These are phyloP conservation scores for Tardiomyces depauwii DNA, from an alignment of 1,139 yeast species.

Conservation along the genomic window DNA sequence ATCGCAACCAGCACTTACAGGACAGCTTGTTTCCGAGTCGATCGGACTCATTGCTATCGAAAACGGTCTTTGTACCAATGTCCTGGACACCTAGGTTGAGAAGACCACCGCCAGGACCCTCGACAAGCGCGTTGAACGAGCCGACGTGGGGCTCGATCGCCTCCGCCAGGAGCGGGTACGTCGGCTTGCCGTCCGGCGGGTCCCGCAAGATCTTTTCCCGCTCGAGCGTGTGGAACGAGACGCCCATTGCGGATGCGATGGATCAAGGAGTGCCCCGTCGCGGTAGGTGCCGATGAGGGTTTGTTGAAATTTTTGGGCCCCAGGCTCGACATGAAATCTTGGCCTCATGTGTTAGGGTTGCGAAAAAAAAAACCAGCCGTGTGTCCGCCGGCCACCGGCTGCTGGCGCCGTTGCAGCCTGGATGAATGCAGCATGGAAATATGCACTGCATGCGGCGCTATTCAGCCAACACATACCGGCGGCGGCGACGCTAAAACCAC, in stretches of 20 bases:
- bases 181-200: conserved; percentile 81
- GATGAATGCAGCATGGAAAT: too few species aligned
- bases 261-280: too few species aligned
- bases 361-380: too few species aligned
- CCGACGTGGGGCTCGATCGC: conserved; percentile 95
- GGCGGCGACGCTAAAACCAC: too few species aligned
- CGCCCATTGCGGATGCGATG: conserved; percentile 16
- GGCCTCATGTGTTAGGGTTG: too few species aligned
- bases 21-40: conserved; percentile 73
- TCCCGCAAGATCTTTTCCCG: conserved; percentile 75
- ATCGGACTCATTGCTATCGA: conserved; percentile 60
- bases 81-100: conserved; percentile 79
- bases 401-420: too few species aligned
- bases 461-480: too few species aligned
- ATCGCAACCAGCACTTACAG: conserved; percentile 12
- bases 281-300: neutral
- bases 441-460: too few species aligned
- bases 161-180: conserved; percentile 70
- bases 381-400: too few species aligned
- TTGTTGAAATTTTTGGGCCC: neutral
- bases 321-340: neutral
- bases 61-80: conserved; percentile 74
- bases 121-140: conserved; percentile 89
- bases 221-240: conserved; percentile 70
- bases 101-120: conserved; percentile 71